Evolutionary conservation across 768 basidiomycete genomes (phyloP).

Genomic region (Galerina sulciceps): DNA sequence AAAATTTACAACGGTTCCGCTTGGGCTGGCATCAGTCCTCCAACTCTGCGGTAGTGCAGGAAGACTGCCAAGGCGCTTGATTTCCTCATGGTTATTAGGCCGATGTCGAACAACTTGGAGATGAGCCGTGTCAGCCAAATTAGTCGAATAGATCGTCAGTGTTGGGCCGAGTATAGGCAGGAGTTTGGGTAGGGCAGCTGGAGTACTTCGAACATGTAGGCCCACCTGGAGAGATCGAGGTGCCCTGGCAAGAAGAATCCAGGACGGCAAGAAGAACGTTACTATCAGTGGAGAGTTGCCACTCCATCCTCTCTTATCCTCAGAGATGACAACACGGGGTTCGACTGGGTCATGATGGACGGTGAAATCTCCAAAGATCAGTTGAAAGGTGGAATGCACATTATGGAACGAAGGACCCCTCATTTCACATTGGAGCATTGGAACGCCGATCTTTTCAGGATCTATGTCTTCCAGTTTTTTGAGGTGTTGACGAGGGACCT

Average conservation of each 20-base stretch:
- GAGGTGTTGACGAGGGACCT: constrained; percentile 37
- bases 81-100: constrained; percentile 25
- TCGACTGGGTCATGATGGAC: constrained; percentile 1
- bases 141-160: constrained; percentile 31
- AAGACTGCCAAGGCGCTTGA: constrained; percentile 5
- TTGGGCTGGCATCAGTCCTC: background rate
- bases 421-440: constrained; percentile 27
- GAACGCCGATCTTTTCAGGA: background rate
- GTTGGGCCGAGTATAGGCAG: constrained; percentile 27
- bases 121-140: constrained; percentile 28
- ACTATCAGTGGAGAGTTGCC: constrained; percentile 31
- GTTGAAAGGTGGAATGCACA: constrained; percentile 30
- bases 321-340: constrained; percentile 17
- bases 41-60: background rate
- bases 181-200: constrained; percentile 14
- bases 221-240: constrained; percentile 23
- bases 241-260: constrained; percentile 22
- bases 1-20: constrained; percentile 11
- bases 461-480: constrained; percentile 25
- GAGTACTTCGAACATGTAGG: constrained; percentile 31
- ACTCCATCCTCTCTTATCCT: constrained; percentile 26
- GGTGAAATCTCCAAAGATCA: constrained; percentile 23
- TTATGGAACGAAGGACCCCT: constrained; percentile 22
- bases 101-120: constrained; percentile 34
- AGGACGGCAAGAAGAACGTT: constrained; percentile 30